Evolutionary conservation across 441 rosid species (phyloP).

Genomic region (Populus hybrid): DNA sequence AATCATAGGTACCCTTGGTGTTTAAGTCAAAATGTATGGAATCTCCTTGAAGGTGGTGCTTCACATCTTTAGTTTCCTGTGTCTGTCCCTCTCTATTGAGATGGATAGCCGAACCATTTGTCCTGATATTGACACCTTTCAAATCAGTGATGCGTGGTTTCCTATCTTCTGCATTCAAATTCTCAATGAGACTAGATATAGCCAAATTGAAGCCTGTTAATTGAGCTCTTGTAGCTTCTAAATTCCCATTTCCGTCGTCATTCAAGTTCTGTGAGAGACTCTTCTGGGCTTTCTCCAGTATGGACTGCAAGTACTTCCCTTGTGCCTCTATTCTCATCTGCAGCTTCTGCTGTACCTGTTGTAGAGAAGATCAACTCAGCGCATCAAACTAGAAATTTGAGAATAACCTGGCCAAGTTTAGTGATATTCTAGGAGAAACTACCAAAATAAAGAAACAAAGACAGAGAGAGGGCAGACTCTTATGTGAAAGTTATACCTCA

Average conservation of each 20-base stretch:
- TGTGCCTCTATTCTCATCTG: slow-evolving; percentile 82
- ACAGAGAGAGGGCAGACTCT: too few relatives aligned
- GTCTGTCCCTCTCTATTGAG: slow-evolving; percentile 21
- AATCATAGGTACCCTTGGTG: slow-evolving; percentile 40
- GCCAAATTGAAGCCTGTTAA: slow-evolving; percentile 45
- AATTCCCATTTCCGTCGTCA: slow-evolving; percentile 23
- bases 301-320: slow-evolving; percentile 65
- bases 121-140: slow-evolving; percentile 10
- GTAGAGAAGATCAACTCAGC: background rate
- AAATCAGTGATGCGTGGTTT: slow-evolving; percentile 19
- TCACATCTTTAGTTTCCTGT: slow-evolving; percentile 17
- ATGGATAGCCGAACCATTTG: slow-evolving; percentile 24
- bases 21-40: slow-evolving; percentile 53
- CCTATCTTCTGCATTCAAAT: slow-evolving; percentile 24
- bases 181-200: slow-evolving; percentile 35
- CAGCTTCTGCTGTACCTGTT: slow-evolving; percentile 68
- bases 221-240: slow-evolving; percentile 29
- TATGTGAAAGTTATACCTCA: slow-evolving; percentile 42
- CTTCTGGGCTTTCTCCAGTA: slow-evolving; percentile 82
- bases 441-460: background rate
- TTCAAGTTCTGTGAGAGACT: slow-evolving; percentile 30
- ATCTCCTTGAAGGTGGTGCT: slow-evolving; percentile 34
- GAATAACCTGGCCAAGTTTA: background rate
- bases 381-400: background rate
- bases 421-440: background rate